These are phyloP conservation scores for Epichloe coenophiala DNA, from an alignment of 2,329 filamentous ascomycete species.

Conservation along the genomic window DNA sequence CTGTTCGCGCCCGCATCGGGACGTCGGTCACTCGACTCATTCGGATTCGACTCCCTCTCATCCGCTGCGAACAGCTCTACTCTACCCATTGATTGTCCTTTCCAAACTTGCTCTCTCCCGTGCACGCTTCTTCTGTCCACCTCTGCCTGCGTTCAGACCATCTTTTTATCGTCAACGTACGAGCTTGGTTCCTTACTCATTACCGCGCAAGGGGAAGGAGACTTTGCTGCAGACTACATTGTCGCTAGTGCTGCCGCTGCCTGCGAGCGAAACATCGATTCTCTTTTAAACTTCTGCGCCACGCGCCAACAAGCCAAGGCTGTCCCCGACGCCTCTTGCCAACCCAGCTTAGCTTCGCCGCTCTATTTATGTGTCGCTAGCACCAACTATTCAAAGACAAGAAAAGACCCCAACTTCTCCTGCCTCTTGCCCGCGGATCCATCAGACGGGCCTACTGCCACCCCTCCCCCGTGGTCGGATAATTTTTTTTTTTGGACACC, in stretches of 20 bases:
- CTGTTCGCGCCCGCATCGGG: background rate
- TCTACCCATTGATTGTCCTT: too few relatives aligned
- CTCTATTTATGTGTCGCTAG: background rate
- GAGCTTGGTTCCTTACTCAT: too few relatives aligned
- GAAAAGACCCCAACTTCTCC: background rate
- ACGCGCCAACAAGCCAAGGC: constrained; percentile 2
- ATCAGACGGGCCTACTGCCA: too few relatives aligned
- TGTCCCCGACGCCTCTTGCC: background rate
- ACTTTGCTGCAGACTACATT: too few relatives aligned
- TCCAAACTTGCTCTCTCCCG: background rate
- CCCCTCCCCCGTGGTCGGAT: too few relatives aligned
- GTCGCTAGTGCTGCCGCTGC: background rate
- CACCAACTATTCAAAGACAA: background rate
- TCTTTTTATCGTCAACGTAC: background rate
- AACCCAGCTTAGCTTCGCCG: background rate
- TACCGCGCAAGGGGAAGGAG: too few relatives aligned
- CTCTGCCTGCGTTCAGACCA: background rate
- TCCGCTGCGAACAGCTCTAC: too few relatives aligned
- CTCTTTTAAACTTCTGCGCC: constrained; percentile 3
- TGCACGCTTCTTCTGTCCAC: background rate
- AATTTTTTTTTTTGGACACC: background rate
- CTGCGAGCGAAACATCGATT: background rate
- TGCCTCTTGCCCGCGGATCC: background rate
- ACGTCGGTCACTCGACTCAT: background rate
- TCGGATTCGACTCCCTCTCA: background rate